Evolutionary conservation across 768 basidiomycete species (phyloP), one percentile per base, ranked within the genome.

Genomic region (Rhodotorula babjevae): DNA sequence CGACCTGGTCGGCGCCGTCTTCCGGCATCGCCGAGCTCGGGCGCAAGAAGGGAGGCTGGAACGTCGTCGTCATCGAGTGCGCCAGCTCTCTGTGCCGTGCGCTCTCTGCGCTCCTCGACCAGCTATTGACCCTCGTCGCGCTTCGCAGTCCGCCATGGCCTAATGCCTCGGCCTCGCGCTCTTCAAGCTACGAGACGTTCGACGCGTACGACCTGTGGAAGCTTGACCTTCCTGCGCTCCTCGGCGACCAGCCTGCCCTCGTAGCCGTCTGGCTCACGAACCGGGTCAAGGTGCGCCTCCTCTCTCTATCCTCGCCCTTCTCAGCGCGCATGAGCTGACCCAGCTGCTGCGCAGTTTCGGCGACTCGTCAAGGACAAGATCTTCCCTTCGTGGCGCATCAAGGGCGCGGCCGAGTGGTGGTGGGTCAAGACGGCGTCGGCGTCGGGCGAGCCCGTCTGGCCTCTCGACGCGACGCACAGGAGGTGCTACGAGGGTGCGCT

Each of bases 161-260:
- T 0, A 75, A 75, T 52, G 56, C 74, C 7, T 75, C 74, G 0
- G 74, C 70, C 0, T 49, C 67, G 1, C 66, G 74, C 8, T 68
- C 74, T 0, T 21, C 60, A 8, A 53, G 58, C 52, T 75, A 75
- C 67, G 69, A 75, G 19, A 75, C 74, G 1, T 75, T 75, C 56
- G 74, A 75, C 52, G 57, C 74, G 9, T 75, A 71, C 63, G 67
- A 71, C 27, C 50, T 75, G 7, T 75, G 74, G 74, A 59, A 75
- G 6, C 69, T 75, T 1, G 67, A 66, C 56, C 18, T 75, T 0
- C 67, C 67, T 0, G 42, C 60, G 0, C 29, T 75, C 12, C 69
- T 75, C 21, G 69, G 57, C 1, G 29, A 46, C 2, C 59, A 58
- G 46, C 67, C 74, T 3, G 58, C 66, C 0, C 23, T 75, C 9